Evolutionary conservation across 257 asterid species (phyloP).

Genomic region (Salvia splendens): DNA sequence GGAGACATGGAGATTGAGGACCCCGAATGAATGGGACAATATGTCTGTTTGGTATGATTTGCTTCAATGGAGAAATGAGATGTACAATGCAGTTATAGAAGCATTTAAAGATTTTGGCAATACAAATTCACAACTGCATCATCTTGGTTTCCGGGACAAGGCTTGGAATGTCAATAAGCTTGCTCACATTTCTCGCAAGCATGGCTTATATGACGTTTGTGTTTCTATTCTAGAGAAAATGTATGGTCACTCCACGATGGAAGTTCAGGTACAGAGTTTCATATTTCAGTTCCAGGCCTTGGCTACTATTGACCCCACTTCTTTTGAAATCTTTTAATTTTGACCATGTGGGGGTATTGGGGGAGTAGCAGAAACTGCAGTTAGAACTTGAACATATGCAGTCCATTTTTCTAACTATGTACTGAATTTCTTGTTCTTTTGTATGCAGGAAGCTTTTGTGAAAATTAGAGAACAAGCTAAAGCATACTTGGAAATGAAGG

Average conservation of each 20-base stretch:
- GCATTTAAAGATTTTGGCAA: slow-evolving; percentile 85
- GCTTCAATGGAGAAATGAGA: slow-evolving; percentile 99
- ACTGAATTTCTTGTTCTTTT: slow-evolving; percentile 16
- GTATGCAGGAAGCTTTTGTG: slow-evolving; percentile 91
- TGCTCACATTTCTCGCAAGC: slow-evolving; percentile 95
- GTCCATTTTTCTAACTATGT: slow-evolving; percentile 20
- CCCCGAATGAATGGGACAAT: slow-evolving; percentile 99
- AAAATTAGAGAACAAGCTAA: slow-evolving; percentile 98
- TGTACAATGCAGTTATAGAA: slow-evolving; percentile 92
- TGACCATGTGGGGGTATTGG: background rate
- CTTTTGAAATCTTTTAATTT: background rate
- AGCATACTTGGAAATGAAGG: slow-evolving; percentile 97
- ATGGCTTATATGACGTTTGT: slow-evolving; percentile 87
- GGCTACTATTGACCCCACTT: background rate
- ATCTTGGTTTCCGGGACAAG: slow-evolving; percentile 98
- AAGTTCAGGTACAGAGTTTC: slow-evolving; percentile 77
- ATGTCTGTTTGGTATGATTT: slow-evolving; percentile 97
- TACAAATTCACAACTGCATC: slow-evolving; percentile 87
- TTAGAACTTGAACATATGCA: slow-evolving; percentile 13
- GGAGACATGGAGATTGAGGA: slow-evolving; percentile 98
- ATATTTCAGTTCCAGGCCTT: background rate
- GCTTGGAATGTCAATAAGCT: slow-evolving; percentile 99
- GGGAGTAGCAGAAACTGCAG: slow-evolving; percentile 19
- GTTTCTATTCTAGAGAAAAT: slow-evolving; percentile 91
- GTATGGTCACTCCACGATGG: slow-evolving; percentile 99